Percentiles rank a stretch among this genome's conserved stretches.
phyloP scores from a whole-genome alignment of 768 basidiomycete genomes.

The Daedaleopsis nitida region DNA sequence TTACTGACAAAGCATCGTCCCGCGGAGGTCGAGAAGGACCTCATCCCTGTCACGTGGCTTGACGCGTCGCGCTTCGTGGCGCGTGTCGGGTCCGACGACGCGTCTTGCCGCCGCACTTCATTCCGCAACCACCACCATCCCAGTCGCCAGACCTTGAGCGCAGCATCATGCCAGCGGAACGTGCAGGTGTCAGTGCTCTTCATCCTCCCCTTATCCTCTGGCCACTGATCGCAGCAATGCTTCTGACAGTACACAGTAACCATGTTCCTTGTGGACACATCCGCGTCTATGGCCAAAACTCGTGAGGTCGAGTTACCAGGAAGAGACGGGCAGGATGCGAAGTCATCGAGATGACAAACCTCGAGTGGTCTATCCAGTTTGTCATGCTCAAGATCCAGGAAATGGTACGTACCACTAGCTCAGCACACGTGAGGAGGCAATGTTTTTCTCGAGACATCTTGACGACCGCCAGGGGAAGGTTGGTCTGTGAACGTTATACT shows the following conservation, averaged over 20 bases:
- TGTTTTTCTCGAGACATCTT: too few relatives aligned
- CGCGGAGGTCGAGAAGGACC: neutral
- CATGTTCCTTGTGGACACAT: slow-evolving; percentile 89
- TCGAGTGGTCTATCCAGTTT: slow-evolving; percentile 83
- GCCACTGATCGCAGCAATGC: neutral
- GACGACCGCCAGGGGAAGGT: too few relatives aligned
- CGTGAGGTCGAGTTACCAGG: slow-evolving; percentile 60
- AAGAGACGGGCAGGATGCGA: slow-evolving; percentile 49
- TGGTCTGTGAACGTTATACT: too few relatives aligned
- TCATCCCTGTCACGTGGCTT: slow-evolving; percentile 10
- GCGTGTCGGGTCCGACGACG: neutral
- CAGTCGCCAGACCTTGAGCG: slow-evolving; percentile 11
- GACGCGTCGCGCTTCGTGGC: slow-evolving; percentile 23
- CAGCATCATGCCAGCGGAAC: slow-evolving; percentile 69
- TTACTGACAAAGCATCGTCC: slow-evolving; percentile 7
- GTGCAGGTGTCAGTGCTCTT: slow-evolving; percentile 65
- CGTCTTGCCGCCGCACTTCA: neutral
- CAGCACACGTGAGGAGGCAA: too few relatives aligned
- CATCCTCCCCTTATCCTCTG: neutral
- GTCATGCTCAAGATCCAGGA: slow-evolving; percentile 91
- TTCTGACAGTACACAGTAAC: slow-evolving; percentile 72
- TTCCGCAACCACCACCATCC: slow-evolving; percentile 13
- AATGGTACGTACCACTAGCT: slow-evolving; percentile 55
- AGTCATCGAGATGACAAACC: slow-evolving; percentile 66
- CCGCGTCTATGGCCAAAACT: slow-evolving; percentile 77